Percentiles rank a stretch among this genome's conserved stretches.
Conservation (phyloP, 1,284 basidiomycete species). For the Ustilago esculenta region DNA sequence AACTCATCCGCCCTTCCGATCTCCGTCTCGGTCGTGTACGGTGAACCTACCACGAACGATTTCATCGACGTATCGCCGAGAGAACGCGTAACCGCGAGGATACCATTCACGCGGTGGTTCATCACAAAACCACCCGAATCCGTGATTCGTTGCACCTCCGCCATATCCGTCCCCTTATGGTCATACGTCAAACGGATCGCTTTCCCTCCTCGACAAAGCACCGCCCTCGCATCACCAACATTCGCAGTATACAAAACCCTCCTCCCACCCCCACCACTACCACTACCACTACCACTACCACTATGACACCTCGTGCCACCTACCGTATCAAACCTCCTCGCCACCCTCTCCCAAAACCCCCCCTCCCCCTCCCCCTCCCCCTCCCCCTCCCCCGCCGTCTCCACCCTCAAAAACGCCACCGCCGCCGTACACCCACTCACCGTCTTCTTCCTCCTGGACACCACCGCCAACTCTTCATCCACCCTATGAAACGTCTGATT, state of each 20-base stretch:
- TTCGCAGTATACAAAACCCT: conserved; percentile 95
- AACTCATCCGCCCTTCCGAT: conserved; percentile 91
- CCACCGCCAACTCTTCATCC: conserved; percentile 80
- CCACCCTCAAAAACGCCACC: conserved; percentile 94
- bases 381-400: conserved; percentile 72
- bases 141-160: conserved; percentile 95
- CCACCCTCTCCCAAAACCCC: conserved; percentile 29
- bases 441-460: conserved; percentile 86
- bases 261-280: conserved; percentile 67
- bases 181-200: conserved; percentile 96
- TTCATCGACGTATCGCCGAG: conserved; percentile 99
- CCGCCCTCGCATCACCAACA: conserved; percentile 90
- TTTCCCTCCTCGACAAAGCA: conserved; percentile 84
- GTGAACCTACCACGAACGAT: conserved; percentile 96
- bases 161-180: conserved; percentile 96
- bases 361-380: conserved; percentile 24
- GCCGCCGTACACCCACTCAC: conserved; percentile 98
- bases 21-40: conserved; percentile 96
- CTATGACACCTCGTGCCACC: conserved; percentile 14
- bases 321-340: conserved; percentile 30
- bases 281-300: conserved; percentile 1
- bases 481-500: conserved; percentile 94
- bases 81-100: conserved; percentile 93
- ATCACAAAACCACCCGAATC: conserved; percentile 98
- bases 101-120: conserved; percentile 95